Evolutionary conservation across 23 red algal species (phyloP).

Genomic region (Gracilaria domingensis): DNA sequence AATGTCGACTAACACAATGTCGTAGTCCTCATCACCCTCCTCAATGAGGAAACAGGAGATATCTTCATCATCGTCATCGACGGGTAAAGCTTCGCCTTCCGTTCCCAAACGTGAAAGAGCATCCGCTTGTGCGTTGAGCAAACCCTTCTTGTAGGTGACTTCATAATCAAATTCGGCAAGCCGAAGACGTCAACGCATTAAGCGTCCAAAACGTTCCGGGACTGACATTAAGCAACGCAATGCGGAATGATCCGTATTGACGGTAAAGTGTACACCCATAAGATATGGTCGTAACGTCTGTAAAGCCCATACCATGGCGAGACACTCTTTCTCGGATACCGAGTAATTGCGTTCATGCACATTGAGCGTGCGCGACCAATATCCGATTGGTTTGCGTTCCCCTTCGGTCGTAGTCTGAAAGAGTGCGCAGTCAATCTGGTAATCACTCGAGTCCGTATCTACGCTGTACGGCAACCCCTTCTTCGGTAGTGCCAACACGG

Average conservation of each 20-base stretch:
- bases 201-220: neutral
- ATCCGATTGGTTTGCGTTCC: too few relatives aligned
- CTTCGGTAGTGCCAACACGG: conserved; percentile 17
- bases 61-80: too few relatives aligned
- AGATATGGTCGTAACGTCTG: neutral
- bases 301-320: too few relatives aligned
- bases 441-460: neutral
- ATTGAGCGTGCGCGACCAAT: neutral
- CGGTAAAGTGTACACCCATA: neutral
- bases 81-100: too few relatives aligned
- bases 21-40: too few relatives aligned
- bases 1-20: too few relatives aligned
- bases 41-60: too few relatives aligned
- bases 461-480: conserved; percentile 16
- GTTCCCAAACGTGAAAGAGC: neutral
- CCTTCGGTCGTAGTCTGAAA: too few relatives aligned
- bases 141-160: neutral
- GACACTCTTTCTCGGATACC: too few relatives aligned
- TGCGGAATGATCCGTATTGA: neutral
- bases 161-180: neutral
- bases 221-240: neutral
- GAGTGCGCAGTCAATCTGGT: neutral
- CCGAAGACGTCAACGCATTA: neutral
- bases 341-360: too few relatives aligned
- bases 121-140: neutral